Evolutionary conservation across 2,329 filamentous ascomycete species (phyloP).

Genomic region (Xylariomycetidae sp.): DNA sequence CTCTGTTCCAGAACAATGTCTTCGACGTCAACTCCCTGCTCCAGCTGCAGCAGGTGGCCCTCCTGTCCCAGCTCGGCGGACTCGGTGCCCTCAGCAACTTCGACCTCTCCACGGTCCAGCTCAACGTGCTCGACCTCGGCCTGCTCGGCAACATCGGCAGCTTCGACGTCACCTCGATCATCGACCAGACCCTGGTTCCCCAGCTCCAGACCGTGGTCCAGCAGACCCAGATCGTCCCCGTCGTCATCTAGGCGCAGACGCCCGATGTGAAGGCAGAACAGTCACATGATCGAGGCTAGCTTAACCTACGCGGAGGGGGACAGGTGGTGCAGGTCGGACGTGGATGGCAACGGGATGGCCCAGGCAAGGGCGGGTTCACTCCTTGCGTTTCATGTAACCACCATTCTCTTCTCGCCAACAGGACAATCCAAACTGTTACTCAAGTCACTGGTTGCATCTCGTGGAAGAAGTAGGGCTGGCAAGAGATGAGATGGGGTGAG

Average conservation of each 20-base stretch:
- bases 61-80: slow-evolving; percentile 29
- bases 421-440: too few relatives aligned
- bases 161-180: slow-evolving; percentile 28
- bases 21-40: slow-evolving; percentile 42
- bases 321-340: too few relatives aligned
- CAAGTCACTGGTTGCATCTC: too few relatives aligned
- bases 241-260: slow-evolving; percentile 3
- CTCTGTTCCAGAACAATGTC: slow-evolving; percentile 38
- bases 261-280: background rate
- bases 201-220: slow-evolving; percentile 29
- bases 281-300: too few relatives aligned
- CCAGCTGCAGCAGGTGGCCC: slow-evolving; percentile 28
- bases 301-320: too few relatives aligned
- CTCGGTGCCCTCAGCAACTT: slow-evolving; percentile 39
- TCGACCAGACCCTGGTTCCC: slow-evolving; percentile 20
- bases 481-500: too few relatives aligned
- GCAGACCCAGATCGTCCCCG: slow-evolving; percentile 10
- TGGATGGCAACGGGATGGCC: too few relatives aligned
- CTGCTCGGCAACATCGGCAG: slow-evolving; percentile 29
- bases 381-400: too few relatives aligned
- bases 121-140: slow-evolving; percentile 35
- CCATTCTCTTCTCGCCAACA: too few relatives aligned
- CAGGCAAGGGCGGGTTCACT: too few relatives aligned
- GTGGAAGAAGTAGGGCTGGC: too few relatives aligned
- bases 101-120: slow-evolving; percentile 38